Evolutionary conservation across 768 basidiomycete species (phyloP), one percentile per base, ranked within the genome.

Genomic region (Baorangia bicolor): DNA sequence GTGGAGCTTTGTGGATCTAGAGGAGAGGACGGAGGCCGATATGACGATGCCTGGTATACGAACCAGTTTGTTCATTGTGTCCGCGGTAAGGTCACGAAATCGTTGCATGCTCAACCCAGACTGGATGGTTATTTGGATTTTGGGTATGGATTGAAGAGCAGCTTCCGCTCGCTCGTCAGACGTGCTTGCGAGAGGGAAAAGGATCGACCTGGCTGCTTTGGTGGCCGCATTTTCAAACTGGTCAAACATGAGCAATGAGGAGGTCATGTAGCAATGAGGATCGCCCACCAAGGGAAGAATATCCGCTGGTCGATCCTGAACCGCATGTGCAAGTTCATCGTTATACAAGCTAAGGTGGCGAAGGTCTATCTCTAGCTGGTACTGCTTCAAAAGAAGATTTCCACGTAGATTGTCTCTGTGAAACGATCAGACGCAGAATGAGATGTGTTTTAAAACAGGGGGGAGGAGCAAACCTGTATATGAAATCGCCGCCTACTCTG

Each of bases 11-110:
- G 94, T 94, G 11, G 97, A 94, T 41, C 96, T 87, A 2, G 96
- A 92, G 0, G 94, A 92, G 21, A 98, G 82, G 18, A 94, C 88
- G 11, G 94, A 96, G 0, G 97, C 92, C 31, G 95, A 95, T 69
- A 98, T 98, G 69, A 98, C 94, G 64, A 99, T 99, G 31, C 97
- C 97, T 2, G 97, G 97, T 40, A 98, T 83, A 56, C 97, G 90
- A 35, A 99, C 95, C 40, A 99, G 86, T 68, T 92, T 94, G 67
- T 94, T 95, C 81, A 98, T 90, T 21, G 90, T 94, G 64, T 94
- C 84, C 11, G 97, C 97, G 0, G 90, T 91, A 39, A 99, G 84
- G 40, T 94, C 94, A 39, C 97, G 86, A 71, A 98, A 97, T 69
- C 92, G 93, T 50, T 92, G 84, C 76, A 98, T 80, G 73, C 96